Evolutionary conservation across 352 stramenopile species (phyloP).

Genomic region (Pythium insidiosum): DNA sequence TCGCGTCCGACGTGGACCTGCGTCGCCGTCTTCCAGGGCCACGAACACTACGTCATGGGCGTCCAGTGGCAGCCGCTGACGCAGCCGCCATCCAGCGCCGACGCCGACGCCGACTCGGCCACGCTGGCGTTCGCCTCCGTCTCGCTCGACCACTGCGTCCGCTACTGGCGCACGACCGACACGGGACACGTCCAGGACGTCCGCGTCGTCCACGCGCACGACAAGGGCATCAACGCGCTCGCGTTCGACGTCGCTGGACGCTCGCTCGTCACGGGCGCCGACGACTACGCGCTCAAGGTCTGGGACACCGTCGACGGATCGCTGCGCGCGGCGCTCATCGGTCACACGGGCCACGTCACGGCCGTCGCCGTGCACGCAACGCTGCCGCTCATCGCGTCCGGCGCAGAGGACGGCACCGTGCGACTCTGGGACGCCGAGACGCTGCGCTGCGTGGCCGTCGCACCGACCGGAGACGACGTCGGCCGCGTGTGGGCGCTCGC

Average conservation of each 20-base stretch:
- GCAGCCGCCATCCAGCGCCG: background rate
- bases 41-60: conserved; percentile 94
- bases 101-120: conserved; percentile 85
- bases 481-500: too few relatives aligned
- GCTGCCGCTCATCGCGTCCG: conserved; percentile 61
- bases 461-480: too few relatives aligned
- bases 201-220: conserved; percentile 44
- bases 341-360: conserved; percentile 91
- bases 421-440: conserved; percentile 38
- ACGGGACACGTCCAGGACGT: conserved; percentile 41
- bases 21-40: conserved; percentile 26
- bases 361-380: conserved; percentile 89
- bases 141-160: conserved; percentile 88
- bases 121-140: conserved; percentile 78
- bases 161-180: conserved; percentile 44
- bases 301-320: too few relatives aligned
- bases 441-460: background rate
- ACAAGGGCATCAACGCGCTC: conserved; percentile 90
- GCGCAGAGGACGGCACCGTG: conserved; percentile 84
- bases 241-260: conserved; percentile 87
- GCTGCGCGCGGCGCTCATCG: conserved; percentile 92
- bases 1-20: conserved; percentile 37
- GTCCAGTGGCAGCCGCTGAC: conserved; percentile 80
- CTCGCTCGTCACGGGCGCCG: conserved; percentile 86
- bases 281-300: conserved; percentile 89